phyloP scores from a whole-genome alignment of 1,139 yeast genomes.

The Blastobotrys capitulatus region DNA sequence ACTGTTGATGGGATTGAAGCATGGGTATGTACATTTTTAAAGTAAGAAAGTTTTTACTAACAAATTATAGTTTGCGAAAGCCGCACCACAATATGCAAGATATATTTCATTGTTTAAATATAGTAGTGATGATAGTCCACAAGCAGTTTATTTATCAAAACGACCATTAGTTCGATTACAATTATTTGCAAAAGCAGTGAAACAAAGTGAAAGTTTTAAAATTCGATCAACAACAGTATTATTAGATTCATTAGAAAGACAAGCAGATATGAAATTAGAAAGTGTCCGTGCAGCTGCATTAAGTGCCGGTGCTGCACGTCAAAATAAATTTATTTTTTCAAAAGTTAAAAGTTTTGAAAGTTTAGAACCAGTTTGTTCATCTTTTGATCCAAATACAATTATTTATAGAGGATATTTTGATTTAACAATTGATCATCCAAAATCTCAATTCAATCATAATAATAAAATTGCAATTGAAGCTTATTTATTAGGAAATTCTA shows the following conservation, averaged over 20 bases:
- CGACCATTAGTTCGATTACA: slow-evolving; percentile 40
- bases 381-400: slow-evolving; percentile 21
- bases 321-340: slow-evolving; percentile 26
- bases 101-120: slow-evolving; percentile 34
- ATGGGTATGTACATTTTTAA: slow-evolving; percentile 5
- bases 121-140: slow-evolving; percentile 32
- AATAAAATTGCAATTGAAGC: slow-evolving; percentile 29
- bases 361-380: slow-evolving; percentile 26
- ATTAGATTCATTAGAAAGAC: slow-evolving; percentile 20
- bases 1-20: slow-evolving; percentile 6
- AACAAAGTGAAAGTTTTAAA: slow-evolving; percentile 11
- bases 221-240: slow-evolving; percentile 10
- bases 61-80: slow-evolving; percentile 7
- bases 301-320: slow-evolving; percentile 12
- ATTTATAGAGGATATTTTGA: slow-evolving; percentile 29
- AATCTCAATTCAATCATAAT: slow-evolving; percentile 15
- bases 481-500: slow-evolving; percentile 18
- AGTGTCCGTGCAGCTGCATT: slow-evolving; percentile 10
- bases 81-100: slow-evolving; percentile 23
- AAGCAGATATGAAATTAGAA: slow-evolving; percentile 20
- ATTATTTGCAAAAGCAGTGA: slow-evolving; percentile 29
- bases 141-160: slow-evolving; percentile 35
- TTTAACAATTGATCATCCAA: slow-evolving; percentile 30
- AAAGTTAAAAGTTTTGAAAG: slow-evolving; percentile 29
- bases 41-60: not conserved